Evolutionary conservation across 306 rosid species (phyloP).

Genomic region (Vicia villosa): DNA sequence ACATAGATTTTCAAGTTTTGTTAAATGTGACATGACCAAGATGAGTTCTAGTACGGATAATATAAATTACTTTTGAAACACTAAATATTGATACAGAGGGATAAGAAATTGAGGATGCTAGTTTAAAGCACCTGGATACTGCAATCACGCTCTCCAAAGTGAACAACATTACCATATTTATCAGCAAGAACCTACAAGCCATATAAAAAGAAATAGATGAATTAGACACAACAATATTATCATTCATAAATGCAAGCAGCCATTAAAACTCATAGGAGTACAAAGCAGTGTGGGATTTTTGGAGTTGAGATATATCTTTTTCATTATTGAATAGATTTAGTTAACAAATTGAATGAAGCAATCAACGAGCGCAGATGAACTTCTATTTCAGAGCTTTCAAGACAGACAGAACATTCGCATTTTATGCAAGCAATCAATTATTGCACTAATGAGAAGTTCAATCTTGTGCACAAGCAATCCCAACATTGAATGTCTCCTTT

Average conservation of each 20-base stretch:
- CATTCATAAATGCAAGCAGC: constrained; percentile 21
- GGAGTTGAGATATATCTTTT: neutral
- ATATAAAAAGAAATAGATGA: constrained; percentile 27
- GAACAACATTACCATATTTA: constrained; percentile 88
- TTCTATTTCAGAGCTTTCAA: constrained; percentile 23
- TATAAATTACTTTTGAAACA: constrained; percentile 16
- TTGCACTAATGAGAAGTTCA: constrained; percentile 27
- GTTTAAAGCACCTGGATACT: constrained; percentile 81
- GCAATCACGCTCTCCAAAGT: constrained; percentile 99
- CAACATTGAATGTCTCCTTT: constrained; percentile 3
- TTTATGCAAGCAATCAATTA: constrained; percentile 14
- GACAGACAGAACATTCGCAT: constrained; percentile 8
- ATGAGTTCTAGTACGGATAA: constrained; percentile 31
- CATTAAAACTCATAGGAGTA: constrained; percentile 7
- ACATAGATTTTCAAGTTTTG: neutral
- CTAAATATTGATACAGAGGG: constrained; percentile 6
- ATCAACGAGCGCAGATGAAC: neutral
- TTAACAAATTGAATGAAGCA: constrained; percentile 25
- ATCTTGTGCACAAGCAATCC: constrained; percentile 13
- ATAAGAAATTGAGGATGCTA: constrained; percentile 26
- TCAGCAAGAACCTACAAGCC: constrained; percentile 90
- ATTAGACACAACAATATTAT: constrained; percentile 16
- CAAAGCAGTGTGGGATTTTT: neutral
- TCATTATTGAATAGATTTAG: constrained; percentile 4
- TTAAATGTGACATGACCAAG: constrained; percentile 27